phyloP scores from a whole-genome alignment of 2,329 filamentous ascomycete species.

The Claviceps sp. region DNA sequence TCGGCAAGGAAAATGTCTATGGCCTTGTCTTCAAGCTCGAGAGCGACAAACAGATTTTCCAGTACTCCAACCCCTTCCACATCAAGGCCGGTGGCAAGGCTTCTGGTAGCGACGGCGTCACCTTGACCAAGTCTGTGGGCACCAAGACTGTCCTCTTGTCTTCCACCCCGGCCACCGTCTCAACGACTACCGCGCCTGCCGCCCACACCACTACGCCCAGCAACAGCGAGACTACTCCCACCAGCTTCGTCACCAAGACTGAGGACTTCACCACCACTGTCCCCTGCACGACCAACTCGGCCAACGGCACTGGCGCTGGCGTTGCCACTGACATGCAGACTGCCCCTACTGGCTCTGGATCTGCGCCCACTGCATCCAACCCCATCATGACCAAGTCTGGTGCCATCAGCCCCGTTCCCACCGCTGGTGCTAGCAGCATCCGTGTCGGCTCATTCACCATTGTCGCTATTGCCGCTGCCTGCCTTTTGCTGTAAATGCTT shows the following conservation, averaged over 20 bases:
- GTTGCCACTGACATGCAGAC: background rate
- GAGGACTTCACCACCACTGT: conserved; percentile 4
- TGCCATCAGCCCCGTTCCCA: conserved; percentile 5
- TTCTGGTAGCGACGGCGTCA: conserved; percentile 15
- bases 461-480: conserved; percentile 26
- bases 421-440: conserved; percentile 14
- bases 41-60: conserved; percentile 34
- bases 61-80: conserved; percentile 50
- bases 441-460: conserved; percentile 26
- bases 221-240: conserved; percentile 8
- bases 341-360: background rate
- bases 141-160: conserved; percentile 17
- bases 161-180: conserved; percentile 9
- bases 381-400: conserved; percentile 5
- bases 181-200: conserved; percentile 8
- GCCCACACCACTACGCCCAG: conserved; percentile 8
- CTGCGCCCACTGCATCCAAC: background rate
- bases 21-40: conserved; percentile 42
- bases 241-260: conserved; percentile 5
- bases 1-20: conserved; percentile 36
- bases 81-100: conserved; percentile 24
- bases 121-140: conserved; percentile 16
- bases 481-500: conserved; percentile 30
- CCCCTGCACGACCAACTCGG: conserved; percentile 9
- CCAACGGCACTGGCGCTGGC: conserved; percentile 9